These are phyloP conservation scores for Marchantia polymorpha DNA, from an alignment of 225 moss, liverwort and hornwort genomes.

Conservation along the genomic window DNA sequence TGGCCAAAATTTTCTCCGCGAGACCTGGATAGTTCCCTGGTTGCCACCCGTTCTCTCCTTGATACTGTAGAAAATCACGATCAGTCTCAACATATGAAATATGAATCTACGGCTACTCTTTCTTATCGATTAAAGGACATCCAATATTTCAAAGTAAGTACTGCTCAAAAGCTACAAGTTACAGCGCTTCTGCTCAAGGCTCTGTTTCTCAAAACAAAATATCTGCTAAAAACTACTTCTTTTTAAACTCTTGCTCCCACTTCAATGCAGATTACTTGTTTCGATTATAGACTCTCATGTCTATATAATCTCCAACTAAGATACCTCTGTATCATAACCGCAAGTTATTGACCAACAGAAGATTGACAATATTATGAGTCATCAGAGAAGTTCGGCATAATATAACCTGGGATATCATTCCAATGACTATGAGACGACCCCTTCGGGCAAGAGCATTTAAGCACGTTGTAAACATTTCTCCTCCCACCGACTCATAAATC, in stretches of 20 bases:
- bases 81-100: background rate
- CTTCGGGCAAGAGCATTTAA: slow-evolving; percentile 62
- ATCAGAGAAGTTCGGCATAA: background rate
- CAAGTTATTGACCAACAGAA: background rate
- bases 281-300: too few species aligned
- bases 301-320: too few species aligned
- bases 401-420: slow-evolving; percentile 91
- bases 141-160: background rate
- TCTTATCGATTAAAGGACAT: background rate
- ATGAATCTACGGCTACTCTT: background rate
- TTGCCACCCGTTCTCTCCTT: slow-evolving; percentile 77
- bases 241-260: too few species aligned
- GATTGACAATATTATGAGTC: background rate
- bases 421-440: slow-evolving; percentile 84
- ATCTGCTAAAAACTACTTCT: too few species aligned
- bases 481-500: slow-evolving; percentile 96
- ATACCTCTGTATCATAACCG: background rate
- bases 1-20: slow-evolving; percentile 72
- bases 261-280: too few species aligned
- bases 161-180: background rate
- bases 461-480: slow-evolving; percentile 85
- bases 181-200: background rate
- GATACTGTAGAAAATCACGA: slow-evolving; percentile 47
- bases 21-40: slow-evolving; percentile 71
- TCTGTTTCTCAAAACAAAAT: too few species aligned